Evolutionary conservation across 371 early-diverging fungal species (phyloP), one percentile per base, ranked within the genome.

Genomic region (Apophysomyces trapeziformis): DNA sequence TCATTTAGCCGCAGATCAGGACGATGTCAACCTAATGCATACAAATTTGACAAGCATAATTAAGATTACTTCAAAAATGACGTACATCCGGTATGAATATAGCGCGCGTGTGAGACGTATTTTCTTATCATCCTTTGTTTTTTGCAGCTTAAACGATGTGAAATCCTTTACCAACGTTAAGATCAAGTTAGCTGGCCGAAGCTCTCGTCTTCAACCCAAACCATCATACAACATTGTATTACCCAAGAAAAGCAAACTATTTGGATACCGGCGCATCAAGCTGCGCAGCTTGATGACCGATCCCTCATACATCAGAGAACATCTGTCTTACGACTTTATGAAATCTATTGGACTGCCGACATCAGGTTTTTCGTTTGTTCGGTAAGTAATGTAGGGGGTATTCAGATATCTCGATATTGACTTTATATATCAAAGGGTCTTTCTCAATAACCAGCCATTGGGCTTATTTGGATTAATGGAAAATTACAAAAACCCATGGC

Each of bases 401-500:
- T 14, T 35, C 16, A 26, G 41, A 11, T 21, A 7, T 9, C 7
- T 57, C 39, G 32, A 26, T 26, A 26, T 26, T 26, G 2, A 57
- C 14, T 36, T 44, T 35, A 44, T 18, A 14, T 65, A 0, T 9
- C 26, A 26, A 37, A 60, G 80, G 36, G 58, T 81, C 2, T 69
- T 74, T 14, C 57, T 82, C n/a, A 78, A 82, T 43, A 60, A 77
- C 39, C 61, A 76, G 26, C 72, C 68, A 5, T 60, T 74, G 46
- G 82, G 82, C 12, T 46, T 82, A 4, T 82, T 73, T 67, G 70
- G 73, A 9, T 44, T 82, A 7, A 70, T 78, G 14, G 82, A 82
- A 43, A 60, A 63, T 0, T 75, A 71, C 58, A 61, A 77, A 35
- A 57, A 76, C 38, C 72, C 76, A 14, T 82, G 82, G 82, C 37